Evolutionary conservation across 2,329 filamentous ascomycete genomes (phyloP), one percentile per base, ranked within the genome.

Genomic region (Ophiostoma himal-ulmi): DNA sequence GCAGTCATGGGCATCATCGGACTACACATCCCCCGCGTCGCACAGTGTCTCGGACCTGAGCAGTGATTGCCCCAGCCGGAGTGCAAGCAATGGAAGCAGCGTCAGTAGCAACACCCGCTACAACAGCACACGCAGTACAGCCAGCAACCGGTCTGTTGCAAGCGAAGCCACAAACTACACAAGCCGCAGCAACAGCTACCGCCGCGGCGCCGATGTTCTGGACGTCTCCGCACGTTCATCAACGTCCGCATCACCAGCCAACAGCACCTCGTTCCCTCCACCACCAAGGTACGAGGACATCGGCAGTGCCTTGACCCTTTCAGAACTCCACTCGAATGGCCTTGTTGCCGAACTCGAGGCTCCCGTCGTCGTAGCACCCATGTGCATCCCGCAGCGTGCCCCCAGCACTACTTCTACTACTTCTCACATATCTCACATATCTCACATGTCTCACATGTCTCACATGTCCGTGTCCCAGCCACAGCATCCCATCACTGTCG

Each of bases 261-360:
- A 52, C 10, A 22, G 41, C 11, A 78, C 36, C 20, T 67, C n/a
- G 7, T 68, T 77, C n/a, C 78, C 78, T n/a, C 82, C 83, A 17
- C 82, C 83, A 20, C 82, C 82, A 26, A 82, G 80, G 71, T 85
- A 84, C 75, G 81, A 83, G 60, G 70, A 76, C 77, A 48, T 75
- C 77, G 67, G 77, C 71, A 71, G 36, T 36, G 14, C 34, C 36
- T 22, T 39, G 62, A 62, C 5, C 74, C 70, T 74, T 71, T 65
- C 62, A 65, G 85, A 86, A 75, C 78, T 86, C 20, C 81, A 80
- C 22, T 81, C 82, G 6, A 83, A 78, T 67, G 83, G 84, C 76
- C n/a, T 67, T 8, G 84, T 86, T 65, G 77, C 83, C 71, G 85
- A 86, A 74, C 81, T 86, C 71, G 84, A 85, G 75, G 85, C 84